Evolutionary conservation across 2,329 filamentous ascomycete species (phyloP).

Genomic region (Uncinocarpus reesii): DNA sequence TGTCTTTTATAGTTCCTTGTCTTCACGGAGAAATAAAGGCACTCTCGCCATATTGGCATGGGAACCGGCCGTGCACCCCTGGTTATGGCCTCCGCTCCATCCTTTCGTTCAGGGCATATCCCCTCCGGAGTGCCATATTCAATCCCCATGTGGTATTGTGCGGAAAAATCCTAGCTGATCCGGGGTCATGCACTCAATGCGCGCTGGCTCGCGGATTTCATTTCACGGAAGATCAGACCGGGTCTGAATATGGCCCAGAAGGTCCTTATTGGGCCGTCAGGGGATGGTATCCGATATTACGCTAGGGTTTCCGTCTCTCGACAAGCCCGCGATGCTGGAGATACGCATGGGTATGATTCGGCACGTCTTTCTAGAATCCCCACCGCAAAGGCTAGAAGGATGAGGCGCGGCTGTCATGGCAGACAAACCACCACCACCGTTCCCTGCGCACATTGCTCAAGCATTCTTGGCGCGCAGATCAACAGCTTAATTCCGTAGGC

Average conservation of each 20-base stretch:
- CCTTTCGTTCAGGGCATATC: no score
- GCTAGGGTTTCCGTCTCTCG: conserved; percentile 4
- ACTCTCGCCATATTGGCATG: background rate
- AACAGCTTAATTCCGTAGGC: no score
- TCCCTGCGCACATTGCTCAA: background rate
- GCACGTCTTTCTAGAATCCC: conserved; percentile 1
- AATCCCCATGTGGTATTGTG: no score
- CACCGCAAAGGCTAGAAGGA: no score
- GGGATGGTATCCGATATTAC: conserved; percentile 6
- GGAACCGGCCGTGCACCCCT: background rate
- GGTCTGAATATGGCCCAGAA: background rate
- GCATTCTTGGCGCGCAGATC: conserved; percentile 5
- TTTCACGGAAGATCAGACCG: conserved; percentile 4
- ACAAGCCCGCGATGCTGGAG: background rate
- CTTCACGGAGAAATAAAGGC: background rate
- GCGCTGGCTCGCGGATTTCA: background rate
- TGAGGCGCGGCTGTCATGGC: no score
- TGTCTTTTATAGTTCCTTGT: conserved; percentile 3
- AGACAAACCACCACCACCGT: no score
- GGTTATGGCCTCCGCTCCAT: background rate
- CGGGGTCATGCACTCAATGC: no score
- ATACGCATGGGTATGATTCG: background rate
- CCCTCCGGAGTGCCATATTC: no score
- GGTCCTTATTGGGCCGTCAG: background rate
- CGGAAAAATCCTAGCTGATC: no score